Base-by-base conservation (phyloP, 1,284 basidiomycete species). In the Tremellales sp. region DNA sequence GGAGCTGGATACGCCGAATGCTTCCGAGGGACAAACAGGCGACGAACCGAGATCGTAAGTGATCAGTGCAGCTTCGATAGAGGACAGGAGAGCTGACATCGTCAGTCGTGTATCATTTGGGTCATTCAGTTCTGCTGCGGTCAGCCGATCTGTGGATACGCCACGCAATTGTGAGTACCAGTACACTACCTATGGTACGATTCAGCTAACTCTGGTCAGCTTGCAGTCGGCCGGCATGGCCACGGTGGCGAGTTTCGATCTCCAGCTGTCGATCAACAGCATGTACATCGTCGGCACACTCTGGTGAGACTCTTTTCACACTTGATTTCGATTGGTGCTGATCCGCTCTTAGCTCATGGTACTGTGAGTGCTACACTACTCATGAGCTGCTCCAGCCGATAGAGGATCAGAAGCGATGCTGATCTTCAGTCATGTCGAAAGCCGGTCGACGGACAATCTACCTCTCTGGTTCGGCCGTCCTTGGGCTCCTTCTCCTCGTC, bases 181-280 rank as follows among this genome's bases (percentile, higher is more conserved):
- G 27, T 11, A 31, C 13, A n/a, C n/a, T n/a, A n/a, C n/a, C n/a
- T n/a, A n/a, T n/a, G n/a, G n/a, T n/a, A n/a, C n/a, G n/a, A n/a
- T n/a, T n/a, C n/a, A n/a, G n/a, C n/a, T n/a, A n/a, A n/a, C n/a
- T n/a, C n/a, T n/a, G 43, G 45, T 24, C 40, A 56, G 48, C 43
- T 42, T 54, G 40, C 33, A 46, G 60, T 23, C 56, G 65, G 73
- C 73, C n/a, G 74, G 72, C 24, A 60, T 76, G 29, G 22, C 12
- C 40, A 35, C 11, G 19, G 29, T 21, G 13, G 22, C 13, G 2
- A 40, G 17, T 22, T 75, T 74, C 61, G 33, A 36, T 15, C 15
- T 36, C 33, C 15, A 36, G 6, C 13, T 36, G 5, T 13, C 33
- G 5, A 6, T 36, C 6, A 36, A 36, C 33, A n/a, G 15, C 33